Evolutionary conservation across 129 eudicot species (phyloP).

Genomic region (Dittrichia graveolens): DNA sequence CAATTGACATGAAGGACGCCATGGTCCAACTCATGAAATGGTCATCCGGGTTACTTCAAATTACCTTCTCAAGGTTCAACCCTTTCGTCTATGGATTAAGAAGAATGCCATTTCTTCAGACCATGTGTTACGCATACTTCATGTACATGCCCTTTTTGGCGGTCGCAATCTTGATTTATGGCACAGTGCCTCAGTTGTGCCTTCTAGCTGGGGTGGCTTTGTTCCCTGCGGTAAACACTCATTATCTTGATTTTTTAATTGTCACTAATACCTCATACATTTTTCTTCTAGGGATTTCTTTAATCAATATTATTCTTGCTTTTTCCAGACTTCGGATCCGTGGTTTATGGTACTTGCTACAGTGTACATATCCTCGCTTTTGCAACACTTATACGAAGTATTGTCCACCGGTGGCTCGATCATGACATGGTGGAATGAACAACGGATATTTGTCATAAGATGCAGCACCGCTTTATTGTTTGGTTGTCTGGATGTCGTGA

Average conservation of each 20-base stretch:
- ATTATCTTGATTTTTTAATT: background rate
- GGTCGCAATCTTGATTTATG: conserved; percentile 31
- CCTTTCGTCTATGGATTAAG: conserved; percentile 54
- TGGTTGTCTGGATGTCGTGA: conserved; percentile 51
- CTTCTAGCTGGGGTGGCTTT: conserved; percentile 47
- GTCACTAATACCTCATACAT: too few species aligned
- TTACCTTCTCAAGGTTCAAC: conserved; percentile 47
- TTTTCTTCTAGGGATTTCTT: background rate
- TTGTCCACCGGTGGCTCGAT: conserved; percentile 45
- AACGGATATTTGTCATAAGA: conserved; percentile 54
- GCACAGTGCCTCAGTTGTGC: conserved; percentile 49
- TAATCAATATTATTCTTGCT: background rate
- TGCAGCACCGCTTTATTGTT: conserved; percentile 48
- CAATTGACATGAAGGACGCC: conserved; percentile 59
- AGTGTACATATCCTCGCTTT: conserved; percentile 43
- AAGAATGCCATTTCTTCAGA: conserved; percentile 47
- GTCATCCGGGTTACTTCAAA: conserved; percentile 52
- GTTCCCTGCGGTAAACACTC: conserved; percentile 45
- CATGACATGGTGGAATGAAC: conserved; percentile 57
- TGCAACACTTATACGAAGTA: conserved; percentile 50
- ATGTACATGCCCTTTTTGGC: conserved; percentile 31
- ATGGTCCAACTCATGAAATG: conserved; percentile 57
- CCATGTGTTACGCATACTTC: conserved; percentile 60
- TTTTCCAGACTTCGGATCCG: conserved; percentile 43
- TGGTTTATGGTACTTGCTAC: conserved; percentile 45